Conservation (phyloP, 2,329 filamentous ascomycete genomes). For the Calonectria ilicicola region DNA sequence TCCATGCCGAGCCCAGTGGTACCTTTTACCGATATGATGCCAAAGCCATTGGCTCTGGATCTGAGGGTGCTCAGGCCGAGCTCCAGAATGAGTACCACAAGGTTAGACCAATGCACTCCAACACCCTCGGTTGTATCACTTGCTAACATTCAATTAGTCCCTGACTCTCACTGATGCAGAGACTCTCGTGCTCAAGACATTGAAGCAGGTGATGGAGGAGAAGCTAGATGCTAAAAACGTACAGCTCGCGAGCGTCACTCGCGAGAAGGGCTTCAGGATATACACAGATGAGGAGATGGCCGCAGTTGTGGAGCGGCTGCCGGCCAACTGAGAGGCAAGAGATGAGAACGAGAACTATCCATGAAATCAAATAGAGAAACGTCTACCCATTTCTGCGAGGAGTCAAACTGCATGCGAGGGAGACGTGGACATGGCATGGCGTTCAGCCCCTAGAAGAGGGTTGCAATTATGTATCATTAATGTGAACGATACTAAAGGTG, state of each 20-base stretch:
- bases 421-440: conserved; percentile 23
- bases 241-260: conserved; percentile 96
- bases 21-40: conserved; percentile 99
- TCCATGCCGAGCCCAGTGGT: conserved; percentile 96
- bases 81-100: conserved; percentile 99
- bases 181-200: conserved; percentile 93
- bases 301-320: conserved; percentile 86
- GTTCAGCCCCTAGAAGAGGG: conserved; percentile 10
- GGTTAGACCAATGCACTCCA: conserved; percentile 52
- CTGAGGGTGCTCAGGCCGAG: conserved; percentile 96
- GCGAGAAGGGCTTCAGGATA: conserved; percentile 98
- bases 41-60: conserved; percentile 97
- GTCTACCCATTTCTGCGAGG: conserved; percentile 24
- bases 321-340: conserved; percentile 64
- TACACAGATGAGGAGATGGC: conserved; percentile 99
- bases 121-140: neutral
- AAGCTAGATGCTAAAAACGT: conserved; percentile 99
- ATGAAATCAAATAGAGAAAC: conserved; percentile 31
- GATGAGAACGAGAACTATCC: conserved; percentile 35
- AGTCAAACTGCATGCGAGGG: conserved; percentile 26
- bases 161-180: conserved; percentile 93
- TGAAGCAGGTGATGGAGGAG: conserved; percentile 99
- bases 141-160: conserved; percentile 64
- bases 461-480: conserved; percentile 46
- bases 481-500: conserved; percentile 34